Base-by-base conservation (phyloP, 768 basidiomycete genomes). In the Agaricus subrufescens region DNA sequence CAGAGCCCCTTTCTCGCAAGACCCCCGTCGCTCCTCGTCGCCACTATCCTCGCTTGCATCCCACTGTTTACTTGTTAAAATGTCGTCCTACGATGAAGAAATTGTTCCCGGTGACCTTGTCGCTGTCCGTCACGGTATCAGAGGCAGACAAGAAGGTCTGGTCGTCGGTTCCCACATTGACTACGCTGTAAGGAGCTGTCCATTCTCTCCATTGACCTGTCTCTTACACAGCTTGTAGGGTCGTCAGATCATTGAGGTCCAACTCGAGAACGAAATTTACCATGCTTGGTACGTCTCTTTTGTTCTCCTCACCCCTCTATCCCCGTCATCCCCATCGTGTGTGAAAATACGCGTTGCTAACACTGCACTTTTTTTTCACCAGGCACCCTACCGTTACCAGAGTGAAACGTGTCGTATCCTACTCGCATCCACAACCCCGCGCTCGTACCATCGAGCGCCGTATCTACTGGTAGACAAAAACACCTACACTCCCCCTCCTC, bases 311-410 rank as follows among this genome's bases (percentile, higher is more conserved):
- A 8, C 34, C 34, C 11, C 34, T 34, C 34, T 34, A 34, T 34
- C 34, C 34, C 34, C 34, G 19, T 6, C 34, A 34, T 34, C 11
- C 34, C 34, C 34, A 34, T 34, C 5, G 7, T 34, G 34, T 34
- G 34, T 34, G 19, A 19, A 19, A 19, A 19, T 19, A 19, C 19
- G 19, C 7, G 3, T 34, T 34, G 11, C 34, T 34, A 34, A 34
- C 11, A 34, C 34, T 34, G 8, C 34, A 11, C 11, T 11, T 11
- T 34, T 34, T 4, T 34, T 34, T 3, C n/a, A 9, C 46, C 55
- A 87, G 85, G 83, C 85, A 86, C 65, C 91, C 89, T n/a, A 75
- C 81, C 45, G 85, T 93, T 49, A 87, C 88, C 57, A 87, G 87
- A 60, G 83, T 93, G 54, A 82, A 78, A 64, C 86, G 91, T 60